Evolutionary conservation across 441 rosid species (phyloP), one percentile per base, ranked within the genome.

Genomic region (Manihot esculenta): DNA sequence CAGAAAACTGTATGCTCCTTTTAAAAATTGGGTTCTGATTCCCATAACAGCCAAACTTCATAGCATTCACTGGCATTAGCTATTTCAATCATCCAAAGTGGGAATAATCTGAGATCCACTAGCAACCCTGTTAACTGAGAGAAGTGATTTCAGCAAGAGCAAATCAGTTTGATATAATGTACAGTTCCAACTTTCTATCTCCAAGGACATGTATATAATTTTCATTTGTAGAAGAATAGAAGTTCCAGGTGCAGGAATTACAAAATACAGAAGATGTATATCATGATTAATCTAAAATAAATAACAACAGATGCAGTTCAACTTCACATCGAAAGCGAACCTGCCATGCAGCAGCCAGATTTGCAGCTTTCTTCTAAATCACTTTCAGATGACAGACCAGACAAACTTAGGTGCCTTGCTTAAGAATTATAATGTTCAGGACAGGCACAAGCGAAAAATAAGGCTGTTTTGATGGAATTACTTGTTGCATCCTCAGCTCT

Each of bases 21-120:
- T n/a, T 8, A 38, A 1, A 27, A 30, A 18, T n/a, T 9, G 55
- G 41, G 55, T 69, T 45, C 18, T 57, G 45, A 57, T 57, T 69
- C 54, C 48, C 27, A 58, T 47, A 27, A 18, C 21, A 7, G 64
- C 15, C 20, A 35, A 66, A 11, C 15, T 45, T 13, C 20, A 20
- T 27, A 33, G 12, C 10, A 33, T 35, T 10, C 8, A n/a, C 7
- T 23, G 38, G 42, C 13, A 53, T 13, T 17, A 56, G 48, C 50
- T 18, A 41, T 62, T 54, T 54, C 30, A 51, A 62, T 63, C 74
- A 51, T 24, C 38, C 68, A 71, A 38, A 18, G 51, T 63, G 68
- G 62, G 62, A 24, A 62, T 44, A 38, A 41, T 26, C 30, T 35
- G 23, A 66, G 27, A 51, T 35, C 21, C 48, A 38, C 49, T 20